Base-by-base conservation (phyloP, 345 rosid species). In the Acer negundo region DNA sequence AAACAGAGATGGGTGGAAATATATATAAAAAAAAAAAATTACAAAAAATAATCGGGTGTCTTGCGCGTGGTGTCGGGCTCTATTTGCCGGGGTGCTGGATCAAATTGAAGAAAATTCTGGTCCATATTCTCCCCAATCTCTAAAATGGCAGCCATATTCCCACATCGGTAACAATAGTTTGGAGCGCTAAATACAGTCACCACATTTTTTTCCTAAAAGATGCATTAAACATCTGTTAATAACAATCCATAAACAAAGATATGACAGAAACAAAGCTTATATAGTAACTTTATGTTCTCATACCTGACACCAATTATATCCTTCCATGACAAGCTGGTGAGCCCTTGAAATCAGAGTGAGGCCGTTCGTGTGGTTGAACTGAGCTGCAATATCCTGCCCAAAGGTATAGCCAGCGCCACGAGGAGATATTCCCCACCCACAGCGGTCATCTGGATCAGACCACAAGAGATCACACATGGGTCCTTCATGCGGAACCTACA, bases 341-440 rank as follows among this genome's bases (percentile, higher is more conserved):
- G 98, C 98, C 79, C 98, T 89, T 53, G 98, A 95, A 71, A 95
- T 93, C 77, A 95, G 86, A 67, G 85, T 70, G 62, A 91, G 97
- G 59, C 98, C 98, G 81, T 95, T 95, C 23, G 93, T 89, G 76
- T 90, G 95, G 81, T 95, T 93, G 87, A 93, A 95, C 47, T 88
- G 90, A 58, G 85, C 76, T 35, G 98, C 98, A 44, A 95, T 95
- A 81, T 96, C 99, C 83, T 94, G 97, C 63, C 97, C 97, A 69
- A 95, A 95, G 0, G 98, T 95, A 79, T 95, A 95, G 63, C 98
- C 97, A 69, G 98, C 98, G 64, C 98, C 97, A 69, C 97, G 97
- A n/a, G 98, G 98, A 64, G 98, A 93, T 77, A 95, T 95, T 22
- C 98, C 97, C 98, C 98, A 95, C 40, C 98, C 97, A 75, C 98